Evolutionary conservation across 2,329 filamentous ascomycete genomes (phyloP).

Genomic region (Thielaviopsis populi): DNA sequence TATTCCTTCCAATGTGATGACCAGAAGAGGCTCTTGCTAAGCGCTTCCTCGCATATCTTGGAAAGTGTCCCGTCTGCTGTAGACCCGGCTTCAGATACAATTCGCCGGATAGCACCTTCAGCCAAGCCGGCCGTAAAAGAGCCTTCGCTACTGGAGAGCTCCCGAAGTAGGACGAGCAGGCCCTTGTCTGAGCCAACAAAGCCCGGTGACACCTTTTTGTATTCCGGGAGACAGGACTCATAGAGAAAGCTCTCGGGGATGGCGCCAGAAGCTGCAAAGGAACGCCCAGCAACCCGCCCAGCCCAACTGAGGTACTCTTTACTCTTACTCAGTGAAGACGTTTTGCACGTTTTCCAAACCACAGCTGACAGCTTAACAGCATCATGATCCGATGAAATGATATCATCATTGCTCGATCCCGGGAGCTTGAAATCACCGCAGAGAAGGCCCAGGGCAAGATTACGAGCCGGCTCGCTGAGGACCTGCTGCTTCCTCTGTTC

Average conservation of each 20-base stretch:
- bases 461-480: conserved; percentile 53
- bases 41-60: conserved; percentile 35
- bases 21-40: conserved; percentile 36
- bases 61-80: conserved; percentile 34
- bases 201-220: conserved; percentile 31
- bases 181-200: conserved; percentile 45
- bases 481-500: conserved; percentile 46
- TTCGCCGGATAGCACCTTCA: conserved; percentile 42
- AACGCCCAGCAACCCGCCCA: conserved; percentile 66
- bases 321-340: conserved; percentile 46
- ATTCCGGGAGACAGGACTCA: conserved; percentile 42
- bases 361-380: conserved; percentile 47
- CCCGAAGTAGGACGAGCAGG: conserved; percentile 46
- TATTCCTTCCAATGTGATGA: conserved; percentile 45
- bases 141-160: conserved; percentile 43
- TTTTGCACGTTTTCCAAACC: conserved; percentile 62
- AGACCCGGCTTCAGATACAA: conserved; percentile 38
- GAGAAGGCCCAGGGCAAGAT: conserved; percentile 56
- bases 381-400: conserved; percentile 51
- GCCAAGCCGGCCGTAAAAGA: conserved; percentile 42
- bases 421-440: conserved; percentile 57
- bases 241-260: conserved; percentile 45
- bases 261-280: conserved; percentile 62
- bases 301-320: conserved; percentile 70
- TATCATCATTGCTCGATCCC: conserved; percentile 33